A percentile compares a stretch with the other conserved stretches of the same genome.
phyloP scores from a whole-genome alignment of 306 rosid genomes.

The Mucuna pruriens region DNA sequence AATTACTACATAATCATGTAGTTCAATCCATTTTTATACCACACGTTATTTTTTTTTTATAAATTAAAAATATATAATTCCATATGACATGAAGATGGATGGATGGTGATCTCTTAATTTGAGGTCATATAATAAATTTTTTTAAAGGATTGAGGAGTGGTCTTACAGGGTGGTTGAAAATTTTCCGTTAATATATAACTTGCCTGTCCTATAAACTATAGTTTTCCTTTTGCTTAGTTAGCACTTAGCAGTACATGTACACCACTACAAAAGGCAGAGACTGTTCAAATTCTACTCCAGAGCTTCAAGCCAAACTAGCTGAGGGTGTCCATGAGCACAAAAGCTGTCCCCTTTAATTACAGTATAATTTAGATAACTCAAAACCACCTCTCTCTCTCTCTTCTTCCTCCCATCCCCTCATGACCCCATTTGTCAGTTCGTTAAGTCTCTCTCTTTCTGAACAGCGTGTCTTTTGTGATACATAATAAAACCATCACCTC shows the following conservation, averaged over 20 bases:
- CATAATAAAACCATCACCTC: background rate
- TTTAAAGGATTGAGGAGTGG: too few relatives aligned
- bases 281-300: background rate
- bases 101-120: too few relatives aligned
- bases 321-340: slow-evolving; percentile 68
- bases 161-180: too few relatives aligned
- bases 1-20: too few relatives aligned
- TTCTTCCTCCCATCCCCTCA: background rate
- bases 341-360: slow-evolving; percentile 52
- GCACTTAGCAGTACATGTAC: background rate
- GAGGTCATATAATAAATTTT: too few relatives aligned
- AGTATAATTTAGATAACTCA: background rate
- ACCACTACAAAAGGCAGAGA: background rate
- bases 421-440: background rate
- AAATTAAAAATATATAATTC: too few relatives aligned
- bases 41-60: too few relatives aligned
- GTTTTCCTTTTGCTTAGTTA: background rate
- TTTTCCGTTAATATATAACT: background rate
- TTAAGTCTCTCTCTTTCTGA: background rate
- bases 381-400: background rate
- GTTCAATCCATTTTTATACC: too few relatives aligned
- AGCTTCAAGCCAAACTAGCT: slow-evolving; percentile 86
- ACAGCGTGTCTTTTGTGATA: background rate
- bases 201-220: background rate
- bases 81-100: too few relatives aligned